Conservation (phyloP, 345 rosid species). For the Odontarrhena argentea region DNA sequence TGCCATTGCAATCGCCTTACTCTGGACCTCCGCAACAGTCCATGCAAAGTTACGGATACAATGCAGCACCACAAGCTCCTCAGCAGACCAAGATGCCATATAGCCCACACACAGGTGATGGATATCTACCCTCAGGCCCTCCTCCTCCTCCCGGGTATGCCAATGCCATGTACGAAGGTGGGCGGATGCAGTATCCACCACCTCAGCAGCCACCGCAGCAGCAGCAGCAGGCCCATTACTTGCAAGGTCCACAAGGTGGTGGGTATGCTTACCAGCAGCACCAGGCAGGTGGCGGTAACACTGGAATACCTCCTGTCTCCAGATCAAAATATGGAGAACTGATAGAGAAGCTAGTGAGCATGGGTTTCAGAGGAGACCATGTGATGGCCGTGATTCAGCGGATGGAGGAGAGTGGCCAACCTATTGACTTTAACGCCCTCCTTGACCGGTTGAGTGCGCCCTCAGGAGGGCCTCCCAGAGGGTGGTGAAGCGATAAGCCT, state of each 20-base stretch:
- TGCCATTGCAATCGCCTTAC: conserved; percentile 74
- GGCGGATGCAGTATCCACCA: conserved; percentile 56
- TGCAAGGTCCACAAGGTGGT: conserved; percentile 76
- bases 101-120: conserved; percentile 63
- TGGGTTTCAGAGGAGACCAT: conserved; percentile 93
- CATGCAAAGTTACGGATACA: conserved; percentile 75
- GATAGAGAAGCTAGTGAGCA: conserved; percentile 81
- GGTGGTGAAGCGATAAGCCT: conserved; percentile 55
- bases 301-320: conserved; percentile 49
- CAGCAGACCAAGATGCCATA: conserved; percentile 70
- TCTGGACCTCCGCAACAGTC: conserved; percentile 73
- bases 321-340: conserved; percentile 68
- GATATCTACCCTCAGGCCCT: conserved; percentile 59
- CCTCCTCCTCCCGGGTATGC: conserved; percentile 67
- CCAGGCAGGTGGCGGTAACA: conserved; percentile 52
- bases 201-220: conserved; percentile 34
- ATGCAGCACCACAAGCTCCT: conserved; percentile 64
- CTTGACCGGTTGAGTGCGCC: conserved; percentile 80
- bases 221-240: conserved; percentile 61
- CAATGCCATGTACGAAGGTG: conserved; percentile 73
- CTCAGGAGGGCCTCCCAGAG: conserved; percentile 71
- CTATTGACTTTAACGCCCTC: conserved; percentile 79
- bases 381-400: conserved; percentile 75
- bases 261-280: conserved; percentile 51
- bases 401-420: conserved; percentile 93